These are phyloP conservation scores for Yamadazyma insecticola DNA, from an alignment of 805 yeast genomes.

Conservation along the genomic window DNA sequence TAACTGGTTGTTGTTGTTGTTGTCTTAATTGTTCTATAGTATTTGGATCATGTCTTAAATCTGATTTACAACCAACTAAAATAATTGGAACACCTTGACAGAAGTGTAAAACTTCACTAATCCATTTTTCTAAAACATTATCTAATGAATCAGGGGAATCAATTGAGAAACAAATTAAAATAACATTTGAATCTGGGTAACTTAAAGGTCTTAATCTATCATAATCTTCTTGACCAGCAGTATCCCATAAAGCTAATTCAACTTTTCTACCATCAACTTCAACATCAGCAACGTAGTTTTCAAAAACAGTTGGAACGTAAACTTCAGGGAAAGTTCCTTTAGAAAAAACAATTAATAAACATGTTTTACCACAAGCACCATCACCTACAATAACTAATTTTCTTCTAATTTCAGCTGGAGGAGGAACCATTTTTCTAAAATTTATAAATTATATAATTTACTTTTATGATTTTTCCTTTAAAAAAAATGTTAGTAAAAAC, in stretches of 20 bases:
- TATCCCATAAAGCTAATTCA: conserved; percentile 95
- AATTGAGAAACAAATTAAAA: conserved; percentile 84
- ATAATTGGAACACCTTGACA: conserved; percentile 93
- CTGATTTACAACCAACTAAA: conserved; percentile 88
- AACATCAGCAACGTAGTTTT: conserved; percentile 96
- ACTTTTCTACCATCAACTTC: conserved; percentile 59
- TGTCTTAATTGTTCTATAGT: conserved; percentile 72
- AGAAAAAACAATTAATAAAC: conserved; percentile 79
- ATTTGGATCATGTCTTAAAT: conserved; percentile 76
- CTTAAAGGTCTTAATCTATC: conserved; percentile 89
- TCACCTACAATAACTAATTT: conserved; percentile 94
- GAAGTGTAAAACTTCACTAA: conserved; percentile 87
- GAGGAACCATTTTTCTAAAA: conserved; percentile 31
- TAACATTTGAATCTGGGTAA: conserved; percentile 90
- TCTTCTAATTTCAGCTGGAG: conserved; percentile 59
- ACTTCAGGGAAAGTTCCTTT: conserved; percentile 91
- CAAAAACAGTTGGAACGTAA: conserved; percentile 94
- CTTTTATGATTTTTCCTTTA: too few relatives aligned
- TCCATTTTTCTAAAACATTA: conserved; percentile 95
- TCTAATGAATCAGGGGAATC: conserved; percentile 90
- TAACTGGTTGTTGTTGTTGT: conserved; percentile 75
- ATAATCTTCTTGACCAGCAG: conserved; percentile 98
- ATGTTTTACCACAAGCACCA: conserved; percentile 97
- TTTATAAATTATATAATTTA: too few relatives aligned
- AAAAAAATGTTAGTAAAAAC: too few relatives aligned